Evolutionary conservation across 2,329 filamentous ascomycete genomes (phyloP).

Genomic region (Salinomyces thailandicus): DNA sequence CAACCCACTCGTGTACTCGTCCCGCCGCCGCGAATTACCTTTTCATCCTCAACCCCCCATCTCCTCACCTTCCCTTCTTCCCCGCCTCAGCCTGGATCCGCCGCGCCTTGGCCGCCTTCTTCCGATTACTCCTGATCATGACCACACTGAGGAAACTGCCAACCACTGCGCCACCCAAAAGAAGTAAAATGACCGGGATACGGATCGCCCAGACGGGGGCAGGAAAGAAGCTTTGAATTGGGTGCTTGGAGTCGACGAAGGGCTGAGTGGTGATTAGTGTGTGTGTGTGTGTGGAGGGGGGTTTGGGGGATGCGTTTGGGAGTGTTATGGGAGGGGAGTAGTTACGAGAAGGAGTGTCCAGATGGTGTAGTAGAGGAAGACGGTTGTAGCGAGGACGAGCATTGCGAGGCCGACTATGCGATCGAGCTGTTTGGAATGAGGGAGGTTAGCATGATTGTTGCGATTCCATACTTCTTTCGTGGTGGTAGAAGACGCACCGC

Average conservation of each 20-base stretch:
- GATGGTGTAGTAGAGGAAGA: slow-evolving; percentile 88
- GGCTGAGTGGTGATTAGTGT: slow-evolving; percentile 48
- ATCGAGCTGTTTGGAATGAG: slow-evolving; percentile 86
- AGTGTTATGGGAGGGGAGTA: slow-evolving; percentile 6
- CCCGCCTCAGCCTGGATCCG: slow-evolving; percentile 72
- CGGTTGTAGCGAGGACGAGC: slow-evolving; percentile 61
- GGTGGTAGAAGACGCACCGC: too few relatives aligned
- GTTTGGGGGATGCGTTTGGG: too few relatives aligned
- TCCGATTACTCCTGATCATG: slow-evolving; percentile 97
- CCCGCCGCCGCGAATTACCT: too few relatives aligned
- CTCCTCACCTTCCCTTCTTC: slow-evolving; percentile 20
- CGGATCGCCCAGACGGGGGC: slow-evolving; percentile 98
- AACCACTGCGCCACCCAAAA: slow-evolving; percentile 84
- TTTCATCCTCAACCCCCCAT: too few relatives aligned
- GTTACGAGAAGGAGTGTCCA: slow-evolving; percentile 95
- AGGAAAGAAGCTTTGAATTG: slow-evolving; percentile 88
- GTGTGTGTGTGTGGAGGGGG: too few relatives aligned
- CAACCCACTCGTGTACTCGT: too few relatives aligned
- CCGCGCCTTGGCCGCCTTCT: slow-evolving; percentile 91
- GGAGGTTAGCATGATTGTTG: too few relatives aligned
- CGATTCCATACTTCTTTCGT: too few relatives aligned
- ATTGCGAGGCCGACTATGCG: slow-evolving; percentile 69
- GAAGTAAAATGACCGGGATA: slow-evolving; percentile 91
- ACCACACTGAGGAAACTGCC: slow-evolving; percentile 92
- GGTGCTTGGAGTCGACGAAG: slow-evolving; percentile 87